These are phyloP conservation scores for Vitis rotundifolia DNA, from an alignment of 164 flowering plant species.

Conservation along the genomic window DNA sequence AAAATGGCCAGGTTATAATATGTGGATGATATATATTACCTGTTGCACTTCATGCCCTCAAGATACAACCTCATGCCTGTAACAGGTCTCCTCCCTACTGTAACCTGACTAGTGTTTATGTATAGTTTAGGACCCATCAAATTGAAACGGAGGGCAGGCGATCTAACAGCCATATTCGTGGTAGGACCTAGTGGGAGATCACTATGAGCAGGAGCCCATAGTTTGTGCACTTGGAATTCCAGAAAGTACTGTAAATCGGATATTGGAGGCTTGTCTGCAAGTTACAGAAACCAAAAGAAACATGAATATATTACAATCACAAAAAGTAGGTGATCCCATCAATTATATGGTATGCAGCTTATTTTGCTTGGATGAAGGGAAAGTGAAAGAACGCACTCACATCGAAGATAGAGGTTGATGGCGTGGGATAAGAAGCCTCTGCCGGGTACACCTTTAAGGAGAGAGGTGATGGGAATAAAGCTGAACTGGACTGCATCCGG, in stretches of 20 bases:
- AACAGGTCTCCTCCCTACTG: constrained; percentile 56
- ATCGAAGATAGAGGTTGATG: constrained; percentile 81
- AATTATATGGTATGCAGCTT: no score
- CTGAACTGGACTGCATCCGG: constrained; percentile 70
- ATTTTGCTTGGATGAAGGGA: no score
- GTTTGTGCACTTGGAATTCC: constrained; percentile 61
- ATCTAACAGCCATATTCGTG: constrained; percentile 29
- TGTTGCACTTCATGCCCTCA: constrained; percentile 71
- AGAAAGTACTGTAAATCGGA: constrained; percentile 63
- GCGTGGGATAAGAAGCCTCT: constrained; percentile 80
- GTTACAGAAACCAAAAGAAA: neutral
- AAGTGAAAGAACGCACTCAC: constrained; percentile 34
- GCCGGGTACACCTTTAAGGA: constrained; percentile 73
- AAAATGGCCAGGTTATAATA: no score
- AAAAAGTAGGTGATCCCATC: no score
- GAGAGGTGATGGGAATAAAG: constrained; percentile 87
- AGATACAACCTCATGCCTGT: constrained; percentile 81
- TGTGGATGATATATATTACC: constrained; percentile 35
- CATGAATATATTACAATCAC: no score
- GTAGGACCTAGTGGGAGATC: constrained; percentile 62
- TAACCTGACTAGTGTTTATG: constrained; percentile 69
- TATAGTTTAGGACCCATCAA: constrained; percentile 75
- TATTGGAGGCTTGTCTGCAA: constrained; percentile 78
- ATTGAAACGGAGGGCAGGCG: constrained; percentile 52
- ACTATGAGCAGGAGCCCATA: constrained; percentile 78